Conservation (phyloP, 768 basidiomycete genomes). For the Leccinum fibrillosum region DNA sequence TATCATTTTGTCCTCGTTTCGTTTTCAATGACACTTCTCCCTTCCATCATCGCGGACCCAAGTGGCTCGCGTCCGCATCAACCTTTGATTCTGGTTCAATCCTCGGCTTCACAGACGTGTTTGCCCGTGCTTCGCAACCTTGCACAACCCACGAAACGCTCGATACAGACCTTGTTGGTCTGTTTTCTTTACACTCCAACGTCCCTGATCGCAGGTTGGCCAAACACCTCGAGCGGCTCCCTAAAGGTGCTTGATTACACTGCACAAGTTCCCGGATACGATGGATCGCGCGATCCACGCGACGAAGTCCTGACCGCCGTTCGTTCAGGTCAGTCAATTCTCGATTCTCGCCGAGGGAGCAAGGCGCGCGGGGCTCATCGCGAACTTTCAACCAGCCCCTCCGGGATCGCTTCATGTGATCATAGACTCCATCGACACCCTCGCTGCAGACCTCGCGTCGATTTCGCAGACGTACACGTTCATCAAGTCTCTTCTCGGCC, state of each 20-base stretch:
- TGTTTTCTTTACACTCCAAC: slow-evolving; percentile 57
- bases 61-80: slow-evolving; percentile 29
- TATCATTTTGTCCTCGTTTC: neutral
- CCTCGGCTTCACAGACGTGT: slow-evolving; percentile 55
- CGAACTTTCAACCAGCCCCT: slow-evolving; percentile 28
- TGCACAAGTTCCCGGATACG: slow-evolving; percentile 52
- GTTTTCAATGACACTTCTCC: slow-evolving; percentile 25
- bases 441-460: slow-evolving; percentile 57
- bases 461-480: slow-evolving; percentile 49
- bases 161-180: slow-evolving; percentile 43
- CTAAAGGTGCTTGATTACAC: slow-evolving; percentile 50
- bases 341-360: neutral
- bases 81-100: slow-evolving; percentile 55
- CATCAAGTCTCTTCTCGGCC: slow-evolving; percentile 44
- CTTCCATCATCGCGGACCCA: slow-evolving; percentile 27
- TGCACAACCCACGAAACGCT: slow-evolving; percentile 28
- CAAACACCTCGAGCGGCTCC: slow-evolving; percentile 15
- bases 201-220: slow-evolving; percentile 35
- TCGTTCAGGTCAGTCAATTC: slow-evolving; percentile 32
- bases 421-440: slow-evolving; percentile 70
- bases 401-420: slow-evolving; percentile 55
- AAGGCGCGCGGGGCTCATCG: slow-evolving; percentile 3
- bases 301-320: slow-evolving; percentile 41
- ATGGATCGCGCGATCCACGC: slow-evolving; percentile 33
- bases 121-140: slow-evolving; percentile 53